Evolutionary conservation across 768 basidiomycete genomes (phyloP).

Genomic region (Clavaria fumosa): DNA sequence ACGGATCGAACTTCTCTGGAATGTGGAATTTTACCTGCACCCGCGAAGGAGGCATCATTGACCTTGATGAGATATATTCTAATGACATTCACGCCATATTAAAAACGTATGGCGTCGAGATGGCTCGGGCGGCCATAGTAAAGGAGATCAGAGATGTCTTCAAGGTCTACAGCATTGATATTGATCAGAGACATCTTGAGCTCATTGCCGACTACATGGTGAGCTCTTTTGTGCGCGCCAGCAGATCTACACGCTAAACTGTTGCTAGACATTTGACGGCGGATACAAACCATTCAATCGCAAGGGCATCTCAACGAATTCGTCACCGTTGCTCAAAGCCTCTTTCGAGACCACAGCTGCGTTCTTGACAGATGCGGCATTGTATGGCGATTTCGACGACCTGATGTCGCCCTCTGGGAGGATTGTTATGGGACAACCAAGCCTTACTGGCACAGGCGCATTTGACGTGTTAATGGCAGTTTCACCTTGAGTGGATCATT

Average conservation of each 20-base stretch:
- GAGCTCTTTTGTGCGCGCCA: constrained; percentile 14
- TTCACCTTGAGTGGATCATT: background rate
- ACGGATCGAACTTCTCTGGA: constrained; percentile 86
- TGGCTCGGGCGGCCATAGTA: constrained; percentile 83
- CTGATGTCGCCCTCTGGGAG: constrained; percentile 80
- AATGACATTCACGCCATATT: constrained; percentile 92
- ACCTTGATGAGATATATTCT: constrained; percentile 72
- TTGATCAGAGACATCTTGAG: constrained; percentile 86
- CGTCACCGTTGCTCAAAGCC: constrained; percentile 93
- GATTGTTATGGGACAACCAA: constrained; percentile 82
- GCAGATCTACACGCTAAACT: constrained; percentile 5
- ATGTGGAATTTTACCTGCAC: constrained; percentile 65
- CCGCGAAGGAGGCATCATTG: constrained; percentile 41
- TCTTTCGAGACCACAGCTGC: constrained; percentile 93
- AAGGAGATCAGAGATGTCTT: constrained; percentile 87
- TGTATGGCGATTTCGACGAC: constrained; percentile 93
- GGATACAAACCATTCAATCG: constrained; percentile 98
- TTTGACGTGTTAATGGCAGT: constrained; percentile 71
- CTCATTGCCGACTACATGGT: constrained; percentile 99
- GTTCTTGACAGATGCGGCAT: constrained; percentile 87
- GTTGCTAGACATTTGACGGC: constrained; percentile 90
- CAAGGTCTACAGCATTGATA: constrained; percentile 88
- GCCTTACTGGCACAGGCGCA: constrained; percentile 82
- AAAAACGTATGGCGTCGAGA: constrained; percentile 91
- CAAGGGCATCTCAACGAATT: constrained; percentile 80